Evolutionary conservation across 139 green algal genomes (phyloP), one percentile per base, ranked within the genome.

Genomic region (Chlorella vulgaris): DNA sequence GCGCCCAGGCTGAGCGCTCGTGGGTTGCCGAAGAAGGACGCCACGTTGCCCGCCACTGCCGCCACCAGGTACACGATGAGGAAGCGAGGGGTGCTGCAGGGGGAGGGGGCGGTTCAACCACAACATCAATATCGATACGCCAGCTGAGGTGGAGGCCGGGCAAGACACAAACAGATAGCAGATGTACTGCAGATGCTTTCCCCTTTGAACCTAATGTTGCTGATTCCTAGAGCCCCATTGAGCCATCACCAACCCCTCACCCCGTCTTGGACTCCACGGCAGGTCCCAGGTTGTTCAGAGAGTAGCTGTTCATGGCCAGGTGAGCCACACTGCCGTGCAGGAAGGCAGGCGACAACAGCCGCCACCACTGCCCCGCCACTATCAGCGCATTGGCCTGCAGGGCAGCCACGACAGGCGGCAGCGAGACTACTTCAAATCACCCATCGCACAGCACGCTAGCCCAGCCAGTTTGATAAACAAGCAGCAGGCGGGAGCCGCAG

Each of bases 281-380:
- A n/a, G 81, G 83, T 31, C 77, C 86, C 67, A 90, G 66, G 35
- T 80, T 82, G 69, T 82, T 76, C 22, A 89, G 74, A 1, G 62
- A 88, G 50, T 86, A 86, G 24, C 33, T 82, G 80, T 92, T 93
- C 42, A 93, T 84, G 51, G 35, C 76, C 50, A 96, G 74, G 87
- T 96, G 93, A 2, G 93, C n/a, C 5, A 94, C 8, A 69, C 90
- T 88, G 66, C 81, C 91, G 78, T 98, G 94, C 76, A 97, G 81
- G 51, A 96, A 91, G 39, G 86, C 70, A 21, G 91, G 82, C 0
- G 93, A 95, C 51, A 97, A 24, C 8, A 98, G 84, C 0, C 94
- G 86, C 86, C 88, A 97, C 77, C 75, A 85, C 83, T 98, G 78
- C 1, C 94, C 94, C 24, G 62, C 58, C 4, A 83, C 33, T 61